Evolutionary conservation across 768 basidiomycete species (phyloP).

Genomic region (Lactarius evosmus): DNA sequence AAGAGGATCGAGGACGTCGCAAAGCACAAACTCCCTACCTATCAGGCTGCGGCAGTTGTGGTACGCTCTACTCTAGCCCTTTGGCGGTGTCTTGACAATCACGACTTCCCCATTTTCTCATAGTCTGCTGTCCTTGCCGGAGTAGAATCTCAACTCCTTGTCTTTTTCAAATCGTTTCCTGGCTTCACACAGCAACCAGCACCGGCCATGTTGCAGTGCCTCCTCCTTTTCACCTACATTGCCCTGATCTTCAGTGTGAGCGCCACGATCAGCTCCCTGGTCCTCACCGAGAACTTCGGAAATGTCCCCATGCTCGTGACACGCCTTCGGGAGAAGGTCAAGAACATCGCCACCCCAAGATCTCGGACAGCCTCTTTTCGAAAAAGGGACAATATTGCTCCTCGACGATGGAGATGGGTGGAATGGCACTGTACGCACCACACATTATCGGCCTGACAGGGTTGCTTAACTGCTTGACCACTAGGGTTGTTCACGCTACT

Average conservation of each 20-base stretch:
- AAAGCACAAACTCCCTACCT: constrained; percentile 19
- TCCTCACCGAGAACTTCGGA: constrained; percentile 24
- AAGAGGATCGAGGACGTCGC: constrained; percentile 5
- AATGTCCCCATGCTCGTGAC: constrained; percentile 13
- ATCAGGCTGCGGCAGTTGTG: constrained; percentile 24
- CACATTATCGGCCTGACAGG: too few relatives aligned
- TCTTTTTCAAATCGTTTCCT: constrained; percentile 14
- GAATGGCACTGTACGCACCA: constrained; percentile 21
- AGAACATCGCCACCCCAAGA: neutral
- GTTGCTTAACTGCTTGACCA: neutral
- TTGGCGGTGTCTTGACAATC: neutral
- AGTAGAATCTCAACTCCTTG: constrained; percentile 24
- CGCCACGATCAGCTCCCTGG: constrained; percentile 24
- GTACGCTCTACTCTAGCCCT: neutral
- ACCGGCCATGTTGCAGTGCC: constrained; percentile 2
- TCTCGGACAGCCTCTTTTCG: neutral
- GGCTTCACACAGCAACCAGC: neutral
- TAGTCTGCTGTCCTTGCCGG: constrained; percentile 24
- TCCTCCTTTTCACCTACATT: constrained; percentile 24
- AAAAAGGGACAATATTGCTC: neutral
- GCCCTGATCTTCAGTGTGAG: constrained; percentile 25
- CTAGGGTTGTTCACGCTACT: constrained; percentile 20
- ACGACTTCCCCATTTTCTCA: neutral
- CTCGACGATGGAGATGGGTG: constrained; percentile 13
- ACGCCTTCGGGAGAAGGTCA: constrained; percentile 3